Conservation (phyloP, 1,284 basidiomycete genomes). For the Cryptococcus sp. region DNA sequence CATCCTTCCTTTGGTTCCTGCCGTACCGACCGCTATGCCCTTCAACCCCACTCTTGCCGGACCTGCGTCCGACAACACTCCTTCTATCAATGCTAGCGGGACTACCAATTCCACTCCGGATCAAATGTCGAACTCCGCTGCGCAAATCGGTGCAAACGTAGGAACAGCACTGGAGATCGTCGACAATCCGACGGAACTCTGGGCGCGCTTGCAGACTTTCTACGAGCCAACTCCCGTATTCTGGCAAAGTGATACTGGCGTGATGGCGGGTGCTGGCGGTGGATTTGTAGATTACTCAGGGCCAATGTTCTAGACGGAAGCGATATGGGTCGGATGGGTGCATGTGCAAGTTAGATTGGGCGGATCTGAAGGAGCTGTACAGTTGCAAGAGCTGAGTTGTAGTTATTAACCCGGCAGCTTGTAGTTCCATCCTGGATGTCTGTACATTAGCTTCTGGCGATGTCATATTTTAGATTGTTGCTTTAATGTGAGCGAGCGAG, state of each 20-base stretch:
- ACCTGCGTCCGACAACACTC: background rate
- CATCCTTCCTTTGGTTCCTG: constrained; percentile 15
- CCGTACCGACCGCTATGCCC: constrained; percentile 16
- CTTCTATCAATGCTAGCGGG: background rate
- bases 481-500: too few species aligned
- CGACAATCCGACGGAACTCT: constrained; percentile 33
- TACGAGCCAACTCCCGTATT: constrained; percentile 40
- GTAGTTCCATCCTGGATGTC: too few species aligned
- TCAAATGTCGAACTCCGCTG: background rate
- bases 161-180: constrained; percentile 8
- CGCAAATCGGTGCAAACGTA: background rate
- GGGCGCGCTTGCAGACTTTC: constrained; percentile 45
- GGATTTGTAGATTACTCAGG: constrained; percentile 15
- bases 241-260: constrained; percentile 15
- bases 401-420: too few species aligned
- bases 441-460: too few species aligned
- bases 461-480: too few species aligned
- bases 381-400: too few species aligned
- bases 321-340: background rate
- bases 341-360: too few species aligned
- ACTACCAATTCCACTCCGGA: constrained; percentile 1
- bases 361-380: too few species aligned
- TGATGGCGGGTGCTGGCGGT: background rate
- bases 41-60: background rate
- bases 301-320: constrained; percentile 9